Conservation (phyloP, 164 flowering plant species). For the Protea cynaroides region DNA sequence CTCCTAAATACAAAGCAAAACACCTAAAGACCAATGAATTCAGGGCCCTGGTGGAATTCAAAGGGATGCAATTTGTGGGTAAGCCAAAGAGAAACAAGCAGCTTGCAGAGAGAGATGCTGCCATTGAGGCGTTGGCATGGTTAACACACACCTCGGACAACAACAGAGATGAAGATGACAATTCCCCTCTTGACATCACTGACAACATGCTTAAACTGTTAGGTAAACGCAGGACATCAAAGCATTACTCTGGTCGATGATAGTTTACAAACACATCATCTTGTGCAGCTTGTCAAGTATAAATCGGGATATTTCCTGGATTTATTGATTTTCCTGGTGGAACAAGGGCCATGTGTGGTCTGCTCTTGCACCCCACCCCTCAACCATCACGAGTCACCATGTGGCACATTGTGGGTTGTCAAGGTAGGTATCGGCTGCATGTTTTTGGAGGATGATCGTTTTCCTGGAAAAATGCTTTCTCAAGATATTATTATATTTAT, state of each 20-base stretch:
- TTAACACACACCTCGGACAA: slow-evolving; percentile 82
- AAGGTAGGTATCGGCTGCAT: too few species aligned
- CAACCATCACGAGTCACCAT: too few species aligned
- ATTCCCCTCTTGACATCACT: slow-evolving; percentile 62
- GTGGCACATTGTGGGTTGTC: too few species aligned
- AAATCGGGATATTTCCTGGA: too few species aligned
- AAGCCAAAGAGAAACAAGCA: slow-evolving; percentile 89
- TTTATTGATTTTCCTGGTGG: too few species aligned
- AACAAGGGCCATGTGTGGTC: too few species aligned
- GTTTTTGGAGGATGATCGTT: too few species aligned
- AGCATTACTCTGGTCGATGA: slow-evolving; percentile 26
- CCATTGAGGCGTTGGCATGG: slow-evolving; percentile 93
- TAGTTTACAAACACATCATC: background rate
- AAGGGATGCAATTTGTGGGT: slow-evolving; percentile 98
- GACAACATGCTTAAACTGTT: slow-evolving; percentile 93
- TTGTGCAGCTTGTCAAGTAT: background rate
- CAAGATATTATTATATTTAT: too few species aligned
- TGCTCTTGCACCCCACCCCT: too few species aligned
- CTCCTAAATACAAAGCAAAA: slow-evolving; percentile 91
- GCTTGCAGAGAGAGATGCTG: slow-evolving; percentile 94
- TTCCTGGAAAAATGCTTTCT: too few species aligned
- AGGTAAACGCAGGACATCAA: slow-evolving; percentile 56
- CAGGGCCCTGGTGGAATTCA: slow-evolving; percentile 86
- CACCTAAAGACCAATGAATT: slow-evolving; percentile 95
- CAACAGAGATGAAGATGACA: slow-evolving; percentile 35